A percentile compares a stretch with the other conserved stretches of the same genome.
These are phyloP conservation scores for Ganoderma meredithae DNA, from an alignment of 1,284 basidiomycete species.

Conservation along the genomic window DNA sequence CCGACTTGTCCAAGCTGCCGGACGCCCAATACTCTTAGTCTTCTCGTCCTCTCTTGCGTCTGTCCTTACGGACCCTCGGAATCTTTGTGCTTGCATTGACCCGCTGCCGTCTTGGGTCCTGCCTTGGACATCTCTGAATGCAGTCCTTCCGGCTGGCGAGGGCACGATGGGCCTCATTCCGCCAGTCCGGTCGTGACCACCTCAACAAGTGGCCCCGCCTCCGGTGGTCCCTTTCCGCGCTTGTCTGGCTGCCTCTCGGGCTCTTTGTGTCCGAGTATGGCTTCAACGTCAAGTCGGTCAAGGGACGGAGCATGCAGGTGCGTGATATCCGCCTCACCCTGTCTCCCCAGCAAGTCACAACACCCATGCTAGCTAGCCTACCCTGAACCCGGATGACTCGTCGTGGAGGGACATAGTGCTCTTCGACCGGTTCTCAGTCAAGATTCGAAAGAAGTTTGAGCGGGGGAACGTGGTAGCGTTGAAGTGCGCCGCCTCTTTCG, in stretches of 20 bases:
- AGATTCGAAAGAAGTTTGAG: conserved; percentile 45
- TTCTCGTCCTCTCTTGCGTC: too few species aligned
- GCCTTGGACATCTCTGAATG: conserved; percentile 7
- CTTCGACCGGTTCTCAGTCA: conserved; percentile 62
- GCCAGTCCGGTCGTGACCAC: conserved; percentile 31
- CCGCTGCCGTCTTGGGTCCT: neutral
- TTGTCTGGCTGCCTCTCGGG: conserved; percentile 67
- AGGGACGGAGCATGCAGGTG: conserved; percentile 82
- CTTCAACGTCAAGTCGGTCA: conserved; percentile 61
- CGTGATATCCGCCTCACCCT: conserved; percentile 20
- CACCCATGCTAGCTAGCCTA: conserved; percentile 62
- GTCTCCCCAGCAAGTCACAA: neutral
- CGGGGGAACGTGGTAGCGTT: conserved; percentile 75
- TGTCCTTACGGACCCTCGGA: too few species aligned
- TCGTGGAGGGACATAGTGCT: conserved; percentile 65
- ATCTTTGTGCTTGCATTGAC: too few species aligned
- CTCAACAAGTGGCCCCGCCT: conserved; percentile 26
- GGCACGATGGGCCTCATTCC: conserved; percentile 15
- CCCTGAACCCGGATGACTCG: conserved; percentile 77
- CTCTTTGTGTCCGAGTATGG: conserved; percentile 59
- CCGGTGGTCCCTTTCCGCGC: conserved; percentile 36
- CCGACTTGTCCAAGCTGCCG: neutral
- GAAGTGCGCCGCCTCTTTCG: conserved; percentile 46
- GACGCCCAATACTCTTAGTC: too few species aligned
- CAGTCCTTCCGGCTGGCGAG: conserved; percentile 17